Percentiles rank a stretch among this genome's conserved stretches.
Evolutionary conservation across 495 filamentous ascomycete species (phyloP).

Genomic region (Penicillium verhagenii): DNA sequence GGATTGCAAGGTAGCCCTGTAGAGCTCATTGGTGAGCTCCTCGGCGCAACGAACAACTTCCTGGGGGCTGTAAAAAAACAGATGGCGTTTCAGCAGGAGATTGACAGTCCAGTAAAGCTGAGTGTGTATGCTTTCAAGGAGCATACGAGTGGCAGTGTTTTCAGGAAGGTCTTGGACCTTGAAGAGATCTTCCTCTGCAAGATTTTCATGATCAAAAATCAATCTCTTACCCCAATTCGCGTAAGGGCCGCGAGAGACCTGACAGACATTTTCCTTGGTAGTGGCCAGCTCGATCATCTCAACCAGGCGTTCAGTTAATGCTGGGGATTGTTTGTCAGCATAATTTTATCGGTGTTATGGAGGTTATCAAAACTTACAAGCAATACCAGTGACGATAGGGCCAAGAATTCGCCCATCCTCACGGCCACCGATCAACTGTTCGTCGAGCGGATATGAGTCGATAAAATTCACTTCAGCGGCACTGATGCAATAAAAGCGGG

Average conservation of each 20-base stretch:
- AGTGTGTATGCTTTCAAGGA: slow-evolving; percentile 52
- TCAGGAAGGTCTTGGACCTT: slow-evolving; percentile 32
- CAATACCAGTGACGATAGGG: slow-evolving; percentile 60
- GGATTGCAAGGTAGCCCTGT: slow-evolving; percentile 48
- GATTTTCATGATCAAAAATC: too few relatives aligned
- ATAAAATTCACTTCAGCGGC: slow-evolving; percentile 63
- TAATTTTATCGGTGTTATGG: slow-evolving; percentile 23
- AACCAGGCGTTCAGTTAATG: slow-evolving; percentile 46
- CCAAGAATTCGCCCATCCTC: slow-evolving; percentile 68
- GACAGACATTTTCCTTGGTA: slow-evolving; percentile 40
- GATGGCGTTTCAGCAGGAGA: slow-evolving; percentile 58
- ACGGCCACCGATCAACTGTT: slow-evolving; percentile 46
- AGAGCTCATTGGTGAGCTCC: slow-evolving; percentile 56
- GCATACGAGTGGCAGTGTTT: slow-evolving; percentile 28
- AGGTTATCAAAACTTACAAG: slow-evolving; percentile 58
- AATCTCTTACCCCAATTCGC: too few relatives aligned
- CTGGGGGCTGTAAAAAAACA: slow-evolving; percentile 53
- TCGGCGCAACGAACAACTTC: slow-evolving; percentile 63
- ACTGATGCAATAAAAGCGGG: slow-evolving; percentile 73
- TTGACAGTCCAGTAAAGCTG: slow-evolving; percentile 75
- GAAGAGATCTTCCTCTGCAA: slow-evolving; percentile 39
- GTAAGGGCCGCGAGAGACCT: too few relatives aligned
- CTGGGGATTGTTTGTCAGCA: slow-evolving; percentile 22
- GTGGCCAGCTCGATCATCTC: slow-evolving; percentile 40
- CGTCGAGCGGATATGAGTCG: too few relatives aligned